phyloP scores from a whole-genome alignment of 2,329 filamentous ascomycete species.

The Xylaria sp. region DNA sequence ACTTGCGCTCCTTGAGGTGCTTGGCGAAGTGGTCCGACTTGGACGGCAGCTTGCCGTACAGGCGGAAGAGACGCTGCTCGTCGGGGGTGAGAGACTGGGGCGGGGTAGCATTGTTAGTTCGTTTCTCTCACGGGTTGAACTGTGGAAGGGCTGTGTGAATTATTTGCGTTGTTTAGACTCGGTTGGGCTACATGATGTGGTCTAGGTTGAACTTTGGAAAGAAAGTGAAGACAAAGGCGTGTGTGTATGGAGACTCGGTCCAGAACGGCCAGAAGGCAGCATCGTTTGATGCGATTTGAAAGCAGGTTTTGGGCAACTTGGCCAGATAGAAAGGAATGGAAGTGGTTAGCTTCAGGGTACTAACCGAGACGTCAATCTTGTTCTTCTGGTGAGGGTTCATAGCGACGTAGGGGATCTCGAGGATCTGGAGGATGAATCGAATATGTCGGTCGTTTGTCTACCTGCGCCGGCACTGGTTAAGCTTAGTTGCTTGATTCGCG shows the following conservation, averaged over 20 bases:
- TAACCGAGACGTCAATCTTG: conserved; percentile 95
- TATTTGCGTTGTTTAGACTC: conserved; percentile 1
- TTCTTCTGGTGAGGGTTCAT: conserved; percentile 99
- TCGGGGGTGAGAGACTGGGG: conserved; percentile 87
- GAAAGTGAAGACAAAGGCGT: conserved; percentile 27
- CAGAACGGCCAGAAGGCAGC: not conserved
- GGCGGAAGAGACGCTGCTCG: conserved; percentile 94
- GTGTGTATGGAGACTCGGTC: not conserved
- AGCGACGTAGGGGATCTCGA: conserved; percentile 46
- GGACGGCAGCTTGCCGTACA: conserved; percentile 97
- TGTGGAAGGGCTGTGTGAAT: not conserved
- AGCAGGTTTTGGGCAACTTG: not conserved
- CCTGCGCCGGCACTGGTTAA: conserved; percentile 8
- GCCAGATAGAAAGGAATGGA: conserved; percentile 3
- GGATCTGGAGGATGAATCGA: conserved; percentile 9
- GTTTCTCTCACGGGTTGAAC: not conserved
- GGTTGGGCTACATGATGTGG: not conserved
- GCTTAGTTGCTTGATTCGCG: not conserved
- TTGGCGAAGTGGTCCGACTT: conserved; percentile 97
- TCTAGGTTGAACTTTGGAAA: not conserved
- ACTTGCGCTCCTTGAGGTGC: conserved; percentile 99
- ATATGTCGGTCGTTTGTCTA: not conserved
- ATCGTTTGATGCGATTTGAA: conserved; percentile 2
- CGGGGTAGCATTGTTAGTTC: conserved; percentile 4
- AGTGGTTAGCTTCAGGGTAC: conserved; percentile 51